Conservation (phyloP, 1,284 basidiomycete species). For the Pyrrhoderma lamaoense region DNA sequence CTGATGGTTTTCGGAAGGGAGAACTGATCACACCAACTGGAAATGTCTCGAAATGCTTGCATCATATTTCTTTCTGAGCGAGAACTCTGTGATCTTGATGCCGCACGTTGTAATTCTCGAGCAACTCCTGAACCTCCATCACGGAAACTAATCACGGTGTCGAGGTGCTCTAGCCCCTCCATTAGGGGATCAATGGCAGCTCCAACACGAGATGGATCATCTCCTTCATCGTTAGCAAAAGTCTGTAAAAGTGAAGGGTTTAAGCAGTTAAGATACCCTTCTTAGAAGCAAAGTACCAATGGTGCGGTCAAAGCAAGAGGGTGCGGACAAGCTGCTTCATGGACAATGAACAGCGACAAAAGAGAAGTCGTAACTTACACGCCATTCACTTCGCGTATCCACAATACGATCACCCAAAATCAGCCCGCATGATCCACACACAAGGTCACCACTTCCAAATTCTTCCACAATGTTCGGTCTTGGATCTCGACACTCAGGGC, state of each 20-base stretch:
- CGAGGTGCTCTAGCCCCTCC: constrained; percentile 89
- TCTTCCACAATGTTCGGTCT: constrained; percentile 95
- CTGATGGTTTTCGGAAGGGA: constrained; percentile 91
- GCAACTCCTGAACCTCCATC: constrained; percentile 93
- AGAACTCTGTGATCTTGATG: constrained; percentile 67
- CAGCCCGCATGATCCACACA: constrained; percentile 94
- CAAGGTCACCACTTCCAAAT: constrained; percentile 95
- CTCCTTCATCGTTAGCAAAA: constrained; percentile 98
- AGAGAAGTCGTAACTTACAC: constrained; percentile 52
- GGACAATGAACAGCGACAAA: constrained; percentile 3
- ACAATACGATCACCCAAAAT: constrained; percentile 95
- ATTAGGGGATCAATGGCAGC: constrained; percentile 89
- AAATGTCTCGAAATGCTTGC: constrained; percentile 86
- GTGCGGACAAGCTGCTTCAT: no score
- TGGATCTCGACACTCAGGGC: constrained; percentile 90
- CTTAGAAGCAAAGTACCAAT: constrained; percentile 18
- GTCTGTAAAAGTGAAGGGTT: constrained; percentile 50
- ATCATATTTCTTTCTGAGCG: constrained; percentile 81
- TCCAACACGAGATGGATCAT: constrained; percentile 99
- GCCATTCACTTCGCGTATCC: constrained; percentile 97
- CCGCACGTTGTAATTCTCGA: constrained; percentile 87
- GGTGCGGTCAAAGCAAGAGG: neutral
- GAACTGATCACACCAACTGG: constrained; percentile 91
- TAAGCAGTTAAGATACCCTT: constrained; percentile 21
- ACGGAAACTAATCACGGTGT: constrained; percentile 91